Percentiles rank a stretch among this genome's conserved stretches.
phyloP scores from a whole-genome alignment of 352 stramenopile genomes.

The Blastocystis sp. region DNA sequence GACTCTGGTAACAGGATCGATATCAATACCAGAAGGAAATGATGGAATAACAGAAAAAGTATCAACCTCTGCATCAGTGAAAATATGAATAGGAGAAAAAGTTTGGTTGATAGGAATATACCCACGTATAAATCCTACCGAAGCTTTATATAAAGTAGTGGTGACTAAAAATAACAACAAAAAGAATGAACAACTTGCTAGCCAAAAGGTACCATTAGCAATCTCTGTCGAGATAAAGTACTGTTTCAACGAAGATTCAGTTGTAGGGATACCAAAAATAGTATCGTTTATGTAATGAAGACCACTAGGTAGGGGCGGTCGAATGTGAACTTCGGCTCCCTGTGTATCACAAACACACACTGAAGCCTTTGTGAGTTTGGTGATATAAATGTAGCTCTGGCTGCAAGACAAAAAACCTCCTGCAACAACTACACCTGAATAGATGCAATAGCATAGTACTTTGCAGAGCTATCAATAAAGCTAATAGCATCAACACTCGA shows the following conservation, averaged over 20 bases:
- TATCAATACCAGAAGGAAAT: neutral
- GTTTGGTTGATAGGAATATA: neutral
- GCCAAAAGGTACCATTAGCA: neutral
- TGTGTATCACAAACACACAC: neutral
- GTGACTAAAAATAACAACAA: neutral
- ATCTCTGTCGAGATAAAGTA: conserved; percentile 13
- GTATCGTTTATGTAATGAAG: neutral
- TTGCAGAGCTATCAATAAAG: neutral
- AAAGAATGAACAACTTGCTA: neutral
- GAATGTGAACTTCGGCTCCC: neutral
- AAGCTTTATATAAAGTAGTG: neutral
- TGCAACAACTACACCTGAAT: neutral
- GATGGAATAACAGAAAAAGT: neutral
- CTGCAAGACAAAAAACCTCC: neutral
- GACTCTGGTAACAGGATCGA: neutral
- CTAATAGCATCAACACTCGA: neutral
- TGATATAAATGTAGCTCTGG: conserved; percentile 15
- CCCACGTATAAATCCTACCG: neutral
- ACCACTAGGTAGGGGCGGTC: neutral
- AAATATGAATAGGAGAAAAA: conserved; percentile 40
- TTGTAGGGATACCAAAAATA: neutral
- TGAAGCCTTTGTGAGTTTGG: neutral
- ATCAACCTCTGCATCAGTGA: neutral
- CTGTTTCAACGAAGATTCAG: neutral
- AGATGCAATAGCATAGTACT: neutral